Conservation (phyloP, 1,284 basidiomycete genomes). For the Veloporphyrellus conicus region DNA sequence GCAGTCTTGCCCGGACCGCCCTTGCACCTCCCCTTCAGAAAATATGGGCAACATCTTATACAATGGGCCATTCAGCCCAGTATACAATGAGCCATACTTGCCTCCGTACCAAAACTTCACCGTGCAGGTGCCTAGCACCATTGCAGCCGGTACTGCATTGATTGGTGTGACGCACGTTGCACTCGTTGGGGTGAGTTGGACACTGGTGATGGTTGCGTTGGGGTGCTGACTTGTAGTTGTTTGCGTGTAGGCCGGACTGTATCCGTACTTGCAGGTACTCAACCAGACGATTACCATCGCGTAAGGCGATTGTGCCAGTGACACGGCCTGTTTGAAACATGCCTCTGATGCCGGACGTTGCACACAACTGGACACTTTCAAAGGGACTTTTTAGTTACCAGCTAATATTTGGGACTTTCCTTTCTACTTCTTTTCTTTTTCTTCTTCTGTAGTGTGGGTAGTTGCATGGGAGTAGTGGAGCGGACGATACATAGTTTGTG, state of each 20-base stretch:
- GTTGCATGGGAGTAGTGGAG: background rate
- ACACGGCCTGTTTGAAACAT: background rate
- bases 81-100: conserved; percentile 12
- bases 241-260: conserved; percentile 18
- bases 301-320: conserved; percentile 7
- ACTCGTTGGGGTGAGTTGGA: conserved; percentile 25
- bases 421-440: background rate
- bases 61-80: conserved; percentile 24
- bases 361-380: background rate
- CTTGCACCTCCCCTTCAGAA: conserved; percentile 14
- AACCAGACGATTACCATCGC: conserved; percentile 27
- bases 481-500: no score
- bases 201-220: background rate
- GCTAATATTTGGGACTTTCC: background rate
- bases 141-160: conserved; percentile 14
- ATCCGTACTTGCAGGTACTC: conserved; percentile 20
- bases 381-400: background rate
- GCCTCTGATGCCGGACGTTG: background rate
- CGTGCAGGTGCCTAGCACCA: conserved; percentile 16
- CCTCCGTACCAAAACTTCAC: conserved; percentile 31
- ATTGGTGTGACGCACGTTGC: conserved; percentile 22
- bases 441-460: background rate
- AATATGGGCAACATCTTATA: conserved; percentile 27
- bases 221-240: background rate
- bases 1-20: conserved; percentile 22